Evolutionary conservation across 78 protist genomes (phyloP).

Genomic region (Dictyostelium intermedium): DNA sequence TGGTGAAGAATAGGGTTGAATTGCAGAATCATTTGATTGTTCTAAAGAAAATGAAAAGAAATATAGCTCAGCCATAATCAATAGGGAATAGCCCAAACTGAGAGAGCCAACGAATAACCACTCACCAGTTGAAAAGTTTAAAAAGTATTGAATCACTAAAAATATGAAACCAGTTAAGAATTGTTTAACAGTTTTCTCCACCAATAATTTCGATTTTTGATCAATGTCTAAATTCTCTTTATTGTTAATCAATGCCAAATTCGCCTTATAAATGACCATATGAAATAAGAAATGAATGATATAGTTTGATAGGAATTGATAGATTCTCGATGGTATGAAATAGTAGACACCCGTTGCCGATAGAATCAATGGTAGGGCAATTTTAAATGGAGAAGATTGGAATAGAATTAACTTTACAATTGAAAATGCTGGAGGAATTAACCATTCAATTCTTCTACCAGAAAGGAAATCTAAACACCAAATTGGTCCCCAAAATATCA

Average conservation of each 20-base stretch:
- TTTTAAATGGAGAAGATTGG: slow-evolving; percentile 15
- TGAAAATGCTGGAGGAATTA: slow-evolving; percentile 48
- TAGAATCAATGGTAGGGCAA: slow-evolving; percentile 8
- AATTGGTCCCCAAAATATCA: slow-evolving; percentile 63
- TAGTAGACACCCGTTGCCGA: slow-evolving; percentile 35
- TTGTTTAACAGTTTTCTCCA: slow-evolving; percentile 27
- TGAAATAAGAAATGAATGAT: slow-evolving; percentile 54
- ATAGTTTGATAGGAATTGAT: slow-evolving; percentile 54
- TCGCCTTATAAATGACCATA: slow-evolving; percentile 43
- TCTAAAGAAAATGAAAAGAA: slow-evolving; percentile 64
- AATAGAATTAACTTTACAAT: slow-evolving; percentile 4
- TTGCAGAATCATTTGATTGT: slow-evolving; percentile 16
- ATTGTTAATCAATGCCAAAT: slow-evolving; percentile 19
- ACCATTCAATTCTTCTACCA: slow-evolving; percentile 66
- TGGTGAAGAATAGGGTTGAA: slow-evolving; percentile 32
- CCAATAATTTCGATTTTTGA: slow-evolving; percentile 5
- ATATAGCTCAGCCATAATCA: slow-evolving; percentile 52
- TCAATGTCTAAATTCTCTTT: slow-evolving; percentile 31
- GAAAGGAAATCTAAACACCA: slow-evolving; percentile 57
- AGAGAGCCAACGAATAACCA: slow-evolving; percentile 48
- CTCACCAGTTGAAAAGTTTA: slow-evolving; percentile 33
- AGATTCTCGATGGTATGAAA: slow-evolving; percentile 34
- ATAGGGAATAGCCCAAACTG: slow-evolving; percentile 51
- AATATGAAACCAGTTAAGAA: slow-evolving; percentile 49
- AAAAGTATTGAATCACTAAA: slow-evolving; percentile 41